Conservation (phyloP, 257 asterid genomes). For the Fraxinus quadrangulata region DNA sequence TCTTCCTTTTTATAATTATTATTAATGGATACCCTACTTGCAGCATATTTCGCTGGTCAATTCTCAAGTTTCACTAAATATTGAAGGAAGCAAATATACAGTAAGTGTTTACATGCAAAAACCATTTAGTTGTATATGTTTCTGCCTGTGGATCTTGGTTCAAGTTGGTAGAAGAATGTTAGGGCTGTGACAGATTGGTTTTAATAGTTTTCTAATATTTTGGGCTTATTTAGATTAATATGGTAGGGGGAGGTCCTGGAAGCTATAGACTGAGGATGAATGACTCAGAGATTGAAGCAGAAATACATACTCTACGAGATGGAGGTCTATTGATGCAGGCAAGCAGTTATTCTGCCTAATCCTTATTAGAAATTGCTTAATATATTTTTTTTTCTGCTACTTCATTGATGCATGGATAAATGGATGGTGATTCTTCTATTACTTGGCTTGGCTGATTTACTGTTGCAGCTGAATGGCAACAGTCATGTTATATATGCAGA, state of each 20-base stretch:
- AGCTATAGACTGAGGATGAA: constrained; percentile 86
- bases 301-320: constrained; percentile 96
- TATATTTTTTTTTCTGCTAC: constrained; percentile 15
- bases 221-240: constrained; percentile 50
- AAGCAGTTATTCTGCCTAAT: constrained; percentile 33
- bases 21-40: constrained; percentile 39
- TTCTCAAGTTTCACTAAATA: constrained; percentile 93
- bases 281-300: constrained; percentile 87
- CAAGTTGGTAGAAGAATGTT: background rate
- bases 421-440: constrained; percentile 16
- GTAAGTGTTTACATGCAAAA: constrained; percentile 49
- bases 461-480: constrained; percentile 84
- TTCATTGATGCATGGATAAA: constrained; percentile 16
- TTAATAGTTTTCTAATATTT: constrained; percentile 11
- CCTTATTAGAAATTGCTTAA: constrained; percentile 14
- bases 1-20: constrained; percentile 28
- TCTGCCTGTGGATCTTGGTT: background rate
- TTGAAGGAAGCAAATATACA: constrained; percentile 99
- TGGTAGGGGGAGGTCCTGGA: constrained; percentile 92
- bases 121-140: constrained; percentile 17
- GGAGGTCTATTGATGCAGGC: constrained; percentile 99
- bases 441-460: constrained; percentile 26
- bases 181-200: constrained; percentile 6
- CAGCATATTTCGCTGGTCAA: constrained; percentile 97
- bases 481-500: constrained; percentile 96